Conservation (phyloP, 345 rosid genomes). For the Linum tenue region DNA sequence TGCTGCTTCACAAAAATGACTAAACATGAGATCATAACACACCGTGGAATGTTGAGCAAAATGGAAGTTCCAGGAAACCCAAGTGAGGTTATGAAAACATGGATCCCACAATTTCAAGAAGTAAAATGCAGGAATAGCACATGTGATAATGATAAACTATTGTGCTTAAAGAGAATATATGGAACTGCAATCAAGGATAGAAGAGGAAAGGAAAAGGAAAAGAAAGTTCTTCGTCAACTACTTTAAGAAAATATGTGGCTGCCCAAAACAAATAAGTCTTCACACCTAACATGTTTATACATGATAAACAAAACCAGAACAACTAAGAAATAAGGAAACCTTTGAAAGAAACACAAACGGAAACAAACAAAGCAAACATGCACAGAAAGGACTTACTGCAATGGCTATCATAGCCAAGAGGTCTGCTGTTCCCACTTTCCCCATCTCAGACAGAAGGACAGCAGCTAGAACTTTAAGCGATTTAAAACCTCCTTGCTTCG, state of each 20-base stretch:
- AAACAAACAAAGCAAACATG: neutral
- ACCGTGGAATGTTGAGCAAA: neutral
- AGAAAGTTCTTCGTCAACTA: neutral
- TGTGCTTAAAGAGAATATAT: neutral
- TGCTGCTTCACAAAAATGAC: neutral
- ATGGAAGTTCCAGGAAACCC: neutral
- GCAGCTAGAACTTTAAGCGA: constrained; percentile 69
- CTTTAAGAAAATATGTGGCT: neutral
- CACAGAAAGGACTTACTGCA: constrained; percentile 46
- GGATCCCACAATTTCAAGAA: neutral
- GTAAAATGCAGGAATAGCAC: neutral
- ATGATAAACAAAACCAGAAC: neutral
- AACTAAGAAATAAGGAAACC: neutral
- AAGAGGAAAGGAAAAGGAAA: too few relatives aligned
- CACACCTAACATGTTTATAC: neutral
- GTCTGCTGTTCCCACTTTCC: constrained; percentile 75
- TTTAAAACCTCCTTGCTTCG: constrained; percentile 61
- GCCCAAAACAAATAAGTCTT: neutral
- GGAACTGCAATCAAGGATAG: neutral
- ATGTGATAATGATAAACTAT: neutral
- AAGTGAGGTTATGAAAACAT: neutral
- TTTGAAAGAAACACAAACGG: neutral
- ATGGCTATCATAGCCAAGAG: constrained; percentile 64
- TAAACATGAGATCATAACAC: neutral
- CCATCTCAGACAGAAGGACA: constrained; percentile 77